Percentiles rank a stretch among this genome's conserved stretches.
Evolutionary conservation across 306 rosid genomes (phyloP).

Genomic region (Cicer cuneatum): DNA sequence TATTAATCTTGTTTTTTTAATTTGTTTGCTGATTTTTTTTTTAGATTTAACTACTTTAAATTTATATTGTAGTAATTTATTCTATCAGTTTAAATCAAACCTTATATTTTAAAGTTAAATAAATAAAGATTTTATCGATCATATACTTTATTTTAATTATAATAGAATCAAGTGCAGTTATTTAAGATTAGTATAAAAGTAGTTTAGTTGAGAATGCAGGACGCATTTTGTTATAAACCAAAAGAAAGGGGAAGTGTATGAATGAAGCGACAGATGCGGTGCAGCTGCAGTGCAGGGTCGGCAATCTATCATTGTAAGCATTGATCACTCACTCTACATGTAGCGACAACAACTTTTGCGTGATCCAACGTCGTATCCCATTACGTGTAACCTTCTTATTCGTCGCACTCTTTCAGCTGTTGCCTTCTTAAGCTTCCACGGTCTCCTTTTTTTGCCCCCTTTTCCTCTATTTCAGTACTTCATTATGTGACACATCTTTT

Average conservation of each 20-base stretch:
- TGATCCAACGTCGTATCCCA: background rate
- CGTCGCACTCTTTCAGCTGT: background rate
- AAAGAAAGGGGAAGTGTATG: conserved; percentile 27
- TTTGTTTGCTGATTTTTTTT: no score
- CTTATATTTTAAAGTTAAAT: no score
- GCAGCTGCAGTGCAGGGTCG: conserved; percentile 1
- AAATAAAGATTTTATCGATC: no score
- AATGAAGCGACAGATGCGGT: conserved; percentile 19
- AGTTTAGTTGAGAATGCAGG: no score
- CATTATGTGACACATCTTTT: background rate
- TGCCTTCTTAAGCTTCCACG: conserved; percentile 12
- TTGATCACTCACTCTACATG: background rate
- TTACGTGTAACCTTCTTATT: conserved; percentile 32
- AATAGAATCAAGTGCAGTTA: no score
- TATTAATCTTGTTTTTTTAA: no score
- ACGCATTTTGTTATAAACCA: no score
- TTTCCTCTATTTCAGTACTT: background rate
- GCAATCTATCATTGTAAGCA: background rate
- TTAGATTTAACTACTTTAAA: no score
- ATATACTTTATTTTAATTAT: no score
- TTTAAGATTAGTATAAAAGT: no score
- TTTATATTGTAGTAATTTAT: no score
- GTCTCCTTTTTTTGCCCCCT: background rate
- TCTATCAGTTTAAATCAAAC: no score
- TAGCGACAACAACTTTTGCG: conserved; percentile 10